Evolutionary conservation across 352 stramenopile species (phyloP).

Genomic region (Vaucheria bursata): DNA sequence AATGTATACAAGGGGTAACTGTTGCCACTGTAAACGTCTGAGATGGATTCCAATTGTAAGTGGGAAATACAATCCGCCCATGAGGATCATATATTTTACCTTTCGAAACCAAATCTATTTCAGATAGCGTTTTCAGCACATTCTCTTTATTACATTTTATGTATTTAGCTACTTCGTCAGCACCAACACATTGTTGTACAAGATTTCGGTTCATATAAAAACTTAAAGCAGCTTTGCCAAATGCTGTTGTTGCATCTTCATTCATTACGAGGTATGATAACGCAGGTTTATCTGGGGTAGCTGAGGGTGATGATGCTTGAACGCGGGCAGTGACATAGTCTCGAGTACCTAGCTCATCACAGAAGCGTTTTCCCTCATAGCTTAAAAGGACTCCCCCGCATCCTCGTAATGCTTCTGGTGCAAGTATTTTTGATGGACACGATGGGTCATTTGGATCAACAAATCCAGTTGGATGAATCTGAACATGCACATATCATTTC

Average conservation of each 20-base stretch:
- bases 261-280: constrained; percentile 14
- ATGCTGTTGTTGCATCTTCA: constrained; percentile 10
- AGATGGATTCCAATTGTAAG: constrained; percentile 13
- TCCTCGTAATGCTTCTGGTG: constrained; percentile 68
- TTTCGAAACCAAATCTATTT: constrained; percentile 18
- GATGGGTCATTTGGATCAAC: constrained; percentile 50
- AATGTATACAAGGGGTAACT: constrained; percentile 56
- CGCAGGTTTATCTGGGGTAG: not conserved
- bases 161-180: constrained; percentile 29
- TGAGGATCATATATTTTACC: constrained; percentile 53
- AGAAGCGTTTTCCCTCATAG: constrained; percentile 56
- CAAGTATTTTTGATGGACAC: constrained; percentile 58
- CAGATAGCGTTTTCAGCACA: constrained; percentile 15
- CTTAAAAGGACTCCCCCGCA: constrained; percentile 70
- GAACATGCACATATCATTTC: too few species aligned
- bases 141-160: constrained; percentile 17
- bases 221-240: constrained; percentile 1
- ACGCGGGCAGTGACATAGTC: constrained; percentile 26
- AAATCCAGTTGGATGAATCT: constrained; percentile 54
- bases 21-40: constrained; percentile 14
- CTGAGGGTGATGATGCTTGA: not conserved
- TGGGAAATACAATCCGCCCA: constrained; percentile 2
- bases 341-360: constrained; percentile 68
- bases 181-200: not conserved
- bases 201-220: constrained; percentile 5